These are phyloP conservation scores for Aspergillus ostianus DNA, from an alignment of 495 filamentous ascomycete genomes.

Conservation along the genomic window DNA sequence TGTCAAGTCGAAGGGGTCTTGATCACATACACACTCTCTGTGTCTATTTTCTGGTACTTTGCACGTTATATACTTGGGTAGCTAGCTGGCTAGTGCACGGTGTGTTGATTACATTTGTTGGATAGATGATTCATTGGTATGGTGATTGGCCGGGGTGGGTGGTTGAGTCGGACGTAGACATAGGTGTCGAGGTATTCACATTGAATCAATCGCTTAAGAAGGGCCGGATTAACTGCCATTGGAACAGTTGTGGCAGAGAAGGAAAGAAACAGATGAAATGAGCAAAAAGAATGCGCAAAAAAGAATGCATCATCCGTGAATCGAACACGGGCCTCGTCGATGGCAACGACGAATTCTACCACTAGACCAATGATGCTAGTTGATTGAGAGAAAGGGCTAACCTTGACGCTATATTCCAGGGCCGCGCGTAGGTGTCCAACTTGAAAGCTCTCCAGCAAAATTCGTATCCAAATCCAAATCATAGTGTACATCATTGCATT, in stretches of 20 bases:
- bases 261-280: too few species aligned
- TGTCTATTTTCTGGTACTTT: constrained; percentile 5
- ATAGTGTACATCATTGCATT: constrained; percentile 4
- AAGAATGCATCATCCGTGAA: constrained; percentile 54
- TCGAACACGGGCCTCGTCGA: constrained; percentile 60
- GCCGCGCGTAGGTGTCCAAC: too few species aligned
- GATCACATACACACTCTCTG: constrained; percentile 14
- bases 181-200: too few species aligned
- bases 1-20: constrained; percentile 57
- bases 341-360: constrained; percentile 62
- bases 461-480: too few species aligned
- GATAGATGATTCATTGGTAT: neutral
- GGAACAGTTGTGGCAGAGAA: neutral
- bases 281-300: neutral
- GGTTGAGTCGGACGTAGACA: too few species aligned
- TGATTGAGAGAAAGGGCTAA: too few species aligned
- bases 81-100: neutral
- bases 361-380: constrained; percentile 56
- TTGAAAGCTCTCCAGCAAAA: too few species aligned
- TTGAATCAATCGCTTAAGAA: neutral
- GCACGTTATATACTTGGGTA: neutral
- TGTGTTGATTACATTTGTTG: constrained; percentile 3
- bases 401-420: too few species aligned
- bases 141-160: too few species aligned
- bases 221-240: too few species aligned